Percentiles rank a stretch among this genome's conserved stretches.
Conservation (phyloP, 2,329 filamentous ascomycete species). For the Nigrospora oryzae region DNA sequence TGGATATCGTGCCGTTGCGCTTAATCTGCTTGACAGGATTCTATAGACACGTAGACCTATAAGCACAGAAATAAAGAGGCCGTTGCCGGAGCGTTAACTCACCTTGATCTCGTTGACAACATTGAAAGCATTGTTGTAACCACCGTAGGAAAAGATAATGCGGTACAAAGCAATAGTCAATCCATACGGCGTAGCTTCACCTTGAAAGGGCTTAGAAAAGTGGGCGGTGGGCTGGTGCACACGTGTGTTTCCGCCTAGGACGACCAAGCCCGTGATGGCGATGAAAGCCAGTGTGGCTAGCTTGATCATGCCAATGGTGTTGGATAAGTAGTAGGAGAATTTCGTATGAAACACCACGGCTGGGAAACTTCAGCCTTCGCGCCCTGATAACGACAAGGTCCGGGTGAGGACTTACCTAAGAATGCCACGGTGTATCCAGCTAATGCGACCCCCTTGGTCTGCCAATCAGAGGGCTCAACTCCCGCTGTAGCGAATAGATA, state of each 20-base stretch:
- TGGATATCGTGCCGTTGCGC: constrained; percentile 37
- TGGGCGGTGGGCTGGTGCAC: constrained; percentile 34
- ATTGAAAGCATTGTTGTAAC: constrained; percentile 53
- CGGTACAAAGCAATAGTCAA: constrained; percentile 47
- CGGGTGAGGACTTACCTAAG: neutral
- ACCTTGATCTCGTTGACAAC: constrained; percentile 51
- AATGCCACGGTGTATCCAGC: constrained; percentile 2
- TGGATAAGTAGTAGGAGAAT: constrained; percentile 33
- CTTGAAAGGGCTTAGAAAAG: constrained; percentile 36
- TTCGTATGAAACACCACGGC: constrained; percentile 36
- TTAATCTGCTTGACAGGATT: constrained; percentile 49
- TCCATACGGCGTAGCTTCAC: constrained; percentile 21
- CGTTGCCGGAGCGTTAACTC: neutral
- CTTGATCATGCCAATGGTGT: constrained; percentile 39
- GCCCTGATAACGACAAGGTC: neutral
- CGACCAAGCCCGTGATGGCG: constrained; percentile 37
- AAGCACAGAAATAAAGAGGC: too few relatives aligned
- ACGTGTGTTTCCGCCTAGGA: constrained; percentile 37
- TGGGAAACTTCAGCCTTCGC: constrained; percentile 1
- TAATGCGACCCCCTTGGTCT: constrained; percentile 3
- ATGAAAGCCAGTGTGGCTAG: constrained; percentile 42
- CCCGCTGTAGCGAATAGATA: constrained; percentile 2
- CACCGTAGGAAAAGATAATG: constrained; percentile 49
- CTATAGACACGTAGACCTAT: constrained; percentile 13
- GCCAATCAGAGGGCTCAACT: constrained; percentile 1